These are phyloP conservation scores for Fomitopsis betulina DNA, from an alignment of 1,284 basidiomycete genomes.

Conservation along the genomic window DNA sequence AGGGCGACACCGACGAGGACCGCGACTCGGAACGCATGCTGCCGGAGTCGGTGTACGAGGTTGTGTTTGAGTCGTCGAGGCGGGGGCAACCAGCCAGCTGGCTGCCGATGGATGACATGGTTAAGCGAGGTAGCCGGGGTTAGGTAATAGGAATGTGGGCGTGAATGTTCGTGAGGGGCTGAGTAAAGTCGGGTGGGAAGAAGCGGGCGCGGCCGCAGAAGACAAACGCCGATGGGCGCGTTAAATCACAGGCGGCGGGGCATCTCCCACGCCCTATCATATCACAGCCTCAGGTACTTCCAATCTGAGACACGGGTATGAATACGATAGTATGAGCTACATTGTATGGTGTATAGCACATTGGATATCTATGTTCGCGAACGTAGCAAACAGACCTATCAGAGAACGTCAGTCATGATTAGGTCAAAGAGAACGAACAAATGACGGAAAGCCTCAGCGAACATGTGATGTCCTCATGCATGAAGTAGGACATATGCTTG, in stretches of 20 bases:
- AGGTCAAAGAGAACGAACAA: not conserved
- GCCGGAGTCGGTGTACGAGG: not conserved
- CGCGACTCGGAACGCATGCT: not conserved
- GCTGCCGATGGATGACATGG: not conserved
- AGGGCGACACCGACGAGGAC: not conserved
- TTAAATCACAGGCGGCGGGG: not conserved
- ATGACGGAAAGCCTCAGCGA: slow-evolving; percentile 36
- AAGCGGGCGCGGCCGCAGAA: not conserved
- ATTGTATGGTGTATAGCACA: not conserved
- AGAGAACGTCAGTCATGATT: not conserved
- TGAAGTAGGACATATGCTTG: slow-evolving; percentile 59
- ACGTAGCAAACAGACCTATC: not conserved
- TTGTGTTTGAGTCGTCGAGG: not conserved
- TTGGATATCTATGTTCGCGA: no score
- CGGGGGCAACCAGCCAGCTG: not conserved
- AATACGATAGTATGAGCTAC: not conserved
- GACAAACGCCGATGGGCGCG: not conserved
- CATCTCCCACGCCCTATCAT: not conserved
- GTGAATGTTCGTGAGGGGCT: not conserved
- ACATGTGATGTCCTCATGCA: slow-evolving; percentile 40
- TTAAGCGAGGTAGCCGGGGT: not conserved
- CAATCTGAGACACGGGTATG: not conserved
- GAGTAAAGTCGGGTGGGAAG: not conserved
- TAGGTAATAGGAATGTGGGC: not conserved
- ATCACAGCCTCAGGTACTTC: not conserved